Percentiles rank a stretch among this genome's conserved stretches.
Conservation (phyloP, 805 yeast species). For the Sungouiella blattae region DNA sequence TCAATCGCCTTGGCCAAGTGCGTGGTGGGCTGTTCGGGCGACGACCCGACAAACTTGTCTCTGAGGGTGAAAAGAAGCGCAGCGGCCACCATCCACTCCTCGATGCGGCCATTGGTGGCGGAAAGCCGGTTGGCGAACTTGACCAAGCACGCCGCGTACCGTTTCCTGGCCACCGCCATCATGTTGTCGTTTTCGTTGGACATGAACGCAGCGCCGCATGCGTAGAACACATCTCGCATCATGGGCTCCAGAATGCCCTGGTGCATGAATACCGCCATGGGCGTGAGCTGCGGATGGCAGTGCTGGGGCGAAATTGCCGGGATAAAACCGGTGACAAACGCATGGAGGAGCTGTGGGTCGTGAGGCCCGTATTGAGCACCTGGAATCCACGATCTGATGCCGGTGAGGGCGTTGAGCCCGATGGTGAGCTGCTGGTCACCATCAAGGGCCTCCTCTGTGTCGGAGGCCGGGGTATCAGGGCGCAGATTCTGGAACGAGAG, state of each 20-base stretch:
- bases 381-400: neutral
- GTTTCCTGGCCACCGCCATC: constrained; percentile 5
- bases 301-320: constrained; percentile 14
- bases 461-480: no score
- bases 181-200: constrained; percentile 20
- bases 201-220: constrained; percentile 16
- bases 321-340: constrained; percentile 12
- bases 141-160: constrained; percentile 4
- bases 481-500: no score
- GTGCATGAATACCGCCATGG: constrained; percentile 12
- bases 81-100: constrained; percentile 8
- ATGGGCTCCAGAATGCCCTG: constrained; percentile 1
- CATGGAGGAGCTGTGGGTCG: constrained; percentile 10
- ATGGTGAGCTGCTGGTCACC: no score
- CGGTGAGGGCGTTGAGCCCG: neutral
- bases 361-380: neutral
- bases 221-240: constrained; percentile 6
- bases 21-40: constrained; percentile 1
- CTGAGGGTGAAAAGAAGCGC: constrained; percentile 5
- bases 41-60: constrained; percentile 5
- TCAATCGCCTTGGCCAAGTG: constrained; percentile 5
- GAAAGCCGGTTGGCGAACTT: constrained; percentile 14
- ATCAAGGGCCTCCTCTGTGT: no score
- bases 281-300: constrained; percentile 14
- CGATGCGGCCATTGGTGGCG: constrained; percentile 5